phyloP scores from a whole-genome alignment of 345 rosid species.

The Brassica juncea region DNA sequence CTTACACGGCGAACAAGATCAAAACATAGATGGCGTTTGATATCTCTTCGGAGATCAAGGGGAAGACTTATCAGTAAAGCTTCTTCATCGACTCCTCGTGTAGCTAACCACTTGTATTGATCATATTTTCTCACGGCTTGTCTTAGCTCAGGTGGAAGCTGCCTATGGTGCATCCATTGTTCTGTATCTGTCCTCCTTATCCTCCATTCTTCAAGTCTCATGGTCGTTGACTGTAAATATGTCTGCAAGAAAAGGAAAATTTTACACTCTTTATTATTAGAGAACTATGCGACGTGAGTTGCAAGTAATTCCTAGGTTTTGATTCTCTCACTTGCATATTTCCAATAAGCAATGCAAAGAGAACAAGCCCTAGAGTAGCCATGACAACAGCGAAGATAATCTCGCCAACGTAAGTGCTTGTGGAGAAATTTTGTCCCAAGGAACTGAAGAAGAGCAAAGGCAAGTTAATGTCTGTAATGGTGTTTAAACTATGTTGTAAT shows the following conservation, averaged over 20 bases:
- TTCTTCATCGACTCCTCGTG: constrained; percentile 91
- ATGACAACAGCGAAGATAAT: constrained; percentile 68
- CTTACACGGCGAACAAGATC: constrained; percentile 90
- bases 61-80: constrained; percentile 74
- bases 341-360: constrained; percentile 90
- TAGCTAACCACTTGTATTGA: constrained; percentile 86
- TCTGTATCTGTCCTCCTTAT: constrained; percentile 87
- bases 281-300: background rate
- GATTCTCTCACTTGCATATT: constrained; percentile 76
- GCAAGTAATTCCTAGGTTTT: background rate
- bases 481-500: background rate
- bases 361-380: constrained; percentile 83
- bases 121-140: constrained; percentile 73
- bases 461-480: background rate
- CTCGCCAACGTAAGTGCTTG: constrained; percentile 85
- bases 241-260: constrained; percentile 50
- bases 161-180: constrained; percentile 95
- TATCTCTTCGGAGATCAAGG: constrained; percentile 76
- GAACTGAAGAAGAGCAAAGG: constrained; percentile 48
- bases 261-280: background rate
- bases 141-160: constrained; percentile 69
- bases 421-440: constrained; percentile 73
- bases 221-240: constrained; percentile 76
- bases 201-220: constrained; percentile 90
- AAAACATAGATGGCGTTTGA: constrained; percentile 87